Conservation (phyloP, 192 early-diverging fungal species). For the Backusella tuberculispora region DNA sequence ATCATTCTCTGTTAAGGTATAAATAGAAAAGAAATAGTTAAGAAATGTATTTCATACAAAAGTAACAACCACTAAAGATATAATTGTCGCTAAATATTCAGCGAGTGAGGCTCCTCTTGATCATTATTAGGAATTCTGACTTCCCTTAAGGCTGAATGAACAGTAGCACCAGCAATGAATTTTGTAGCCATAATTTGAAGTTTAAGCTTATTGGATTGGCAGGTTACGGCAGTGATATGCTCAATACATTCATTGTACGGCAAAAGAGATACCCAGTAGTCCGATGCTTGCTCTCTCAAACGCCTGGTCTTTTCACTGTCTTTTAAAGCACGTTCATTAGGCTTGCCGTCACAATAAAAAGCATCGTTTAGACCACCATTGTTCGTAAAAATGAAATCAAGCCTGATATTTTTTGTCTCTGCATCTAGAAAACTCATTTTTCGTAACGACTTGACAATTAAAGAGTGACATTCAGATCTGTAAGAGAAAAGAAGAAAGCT, state of each 20-base stretch:
- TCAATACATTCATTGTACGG: background rate
- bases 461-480: slow-evolving; percentile 21
- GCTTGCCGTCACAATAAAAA: slow-evolving; percentile 17
- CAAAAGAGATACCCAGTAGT: background rate
- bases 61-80: background rate
- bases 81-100: background rate
- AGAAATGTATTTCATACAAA: slow-evolving; percentile 14
- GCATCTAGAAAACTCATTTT: slow-evolving; percentile 18
- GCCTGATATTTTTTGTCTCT: slow-evolving; percentile 18
- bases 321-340: slow-evolving; percentile 15
- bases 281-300: slow-evolving; percentile 4
- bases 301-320: slow-evolving; percentile 16
- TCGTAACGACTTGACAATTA: slow-evolving; percentile 16
- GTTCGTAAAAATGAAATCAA: slow-evolving; percentile 20
- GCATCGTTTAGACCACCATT: slow-evolving; percentile 12
- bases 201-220: background rate
- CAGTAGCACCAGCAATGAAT: slow-evolving; percentile 18
- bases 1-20: background rate
- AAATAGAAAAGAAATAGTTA: slow-evolving; percentile 3
- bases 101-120: background rate
- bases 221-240: background rate
- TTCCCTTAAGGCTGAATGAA: background rate
- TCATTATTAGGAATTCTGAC: slow-evolving; percentile 18
- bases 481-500: slow-evolving; percentile 20
- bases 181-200: slow-evolving; percentile 15